A percentile compares a stretch with the other conserved stretches of the same genome.
These are phyloP conservation scores for Geotrichum carabidarum DNA, from an alignment of 1,139 yeast species.

Conservation along the genomic window DNA sequence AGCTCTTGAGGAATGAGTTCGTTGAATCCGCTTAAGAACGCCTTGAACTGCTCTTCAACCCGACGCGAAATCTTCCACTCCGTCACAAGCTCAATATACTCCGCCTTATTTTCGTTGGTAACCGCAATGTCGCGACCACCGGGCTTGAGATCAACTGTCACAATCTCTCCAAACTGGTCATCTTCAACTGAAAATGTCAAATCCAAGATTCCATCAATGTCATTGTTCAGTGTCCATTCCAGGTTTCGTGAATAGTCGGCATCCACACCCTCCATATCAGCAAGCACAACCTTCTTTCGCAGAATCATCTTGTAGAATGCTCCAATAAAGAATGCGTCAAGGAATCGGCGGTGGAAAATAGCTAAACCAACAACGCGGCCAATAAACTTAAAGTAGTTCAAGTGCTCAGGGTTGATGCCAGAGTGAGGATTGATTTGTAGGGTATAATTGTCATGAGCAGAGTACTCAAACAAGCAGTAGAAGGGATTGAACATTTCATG, in stretches of 20 bases:
- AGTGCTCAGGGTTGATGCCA: slow-evolving; percentile 96
- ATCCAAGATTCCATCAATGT: slow-evolving; percentile 79
- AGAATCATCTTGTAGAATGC: slow-evolving; percentile 97
- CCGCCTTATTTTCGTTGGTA: slow-evolving; percentile 89
- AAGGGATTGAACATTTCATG: slow-evolving; percentile 99
- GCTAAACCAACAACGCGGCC: slow-evolving; percentile 98
- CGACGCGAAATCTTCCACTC: slow-evolving; percentile 95
- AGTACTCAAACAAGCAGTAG: slow-evolving; percentile 92
- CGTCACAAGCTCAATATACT: slow-evolving; percentile 88
- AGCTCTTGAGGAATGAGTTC: slow-evolving; percentile 95
- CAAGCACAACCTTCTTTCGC: slow-evolving; percentile 86
- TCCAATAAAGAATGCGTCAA: slow-evolving; percentile 97
- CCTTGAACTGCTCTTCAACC: slow-evolving; percentile 92
- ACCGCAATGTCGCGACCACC: slow-evolving; percentile 85
- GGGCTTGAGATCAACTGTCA: slow-evolving; percentile 83
- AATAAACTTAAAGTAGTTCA: slow-evolving; percentile 94
- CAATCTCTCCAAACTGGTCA: slow-evolving; percentile 91
- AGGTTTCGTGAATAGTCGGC: slow-evolving; percentile 91
- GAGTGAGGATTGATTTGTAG: slow-evolving; percentile 96
- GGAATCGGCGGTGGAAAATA: slow-evolving; percentile 94
- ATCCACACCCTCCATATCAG: slow-evolving; percentile 98
- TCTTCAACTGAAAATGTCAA: slow-evolving; percentile 92
- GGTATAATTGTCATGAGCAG: slow-evolving; percentile 96
- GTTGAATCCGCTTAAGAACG: slow-evolving; percentile 94
- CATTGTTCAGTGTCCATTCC: slow-evolving; percentile 94